These are phyloP conservation scores for Ogataea paradorogensis DNA, from an alignment of 805 yeast genomes.

Conservation along the genomic window DNA sequence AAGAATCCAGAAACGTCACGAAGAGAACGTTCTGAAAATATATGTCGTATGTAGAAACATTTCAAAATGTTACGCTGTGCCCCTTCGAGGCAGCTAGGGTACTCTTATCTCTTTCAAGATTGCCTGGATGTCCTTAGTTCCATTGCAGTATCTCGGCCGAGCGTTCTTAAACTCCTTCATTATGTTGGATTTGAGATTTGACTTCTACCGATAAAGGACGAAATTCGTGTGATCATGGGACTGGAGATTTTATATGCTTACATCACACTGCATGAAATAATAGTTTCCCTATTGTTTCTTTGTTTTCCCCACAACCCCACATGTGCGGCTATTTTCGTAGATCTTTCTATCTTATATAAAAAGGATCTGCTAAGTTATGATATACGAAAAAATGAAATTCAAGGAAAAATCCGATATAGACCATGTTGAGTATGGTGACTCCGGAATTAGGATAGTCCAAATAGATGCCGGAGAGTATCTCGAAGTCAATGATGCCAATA, in stretches of 20 bases:
- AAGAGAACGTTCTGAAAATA: conserved; percentile 43
- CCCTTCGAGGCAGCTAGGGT: no score
- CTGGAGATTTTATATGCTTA: no score
- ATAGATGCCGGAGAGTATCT: conserved; percentile 15
- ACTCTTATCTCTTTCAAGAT: no score
- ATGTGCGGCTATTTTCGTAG: not conserved
- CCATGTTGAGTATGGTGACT: conserved; percentile 8
- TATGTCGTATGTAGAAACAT: conserved; percentile 39
- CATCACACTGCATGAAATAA: no score
- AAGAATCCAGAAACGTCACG: conserved; percentile 47
- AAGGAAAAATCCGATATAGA: conserved; percentile 6
- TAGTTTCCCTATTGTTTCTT: not conserved
- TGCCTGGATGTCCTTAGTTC: no score
- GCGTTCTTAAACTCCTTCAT: no score
- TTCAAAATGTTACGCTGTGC: conserved; percentile 51
- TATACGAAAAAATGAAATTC: not conserved
- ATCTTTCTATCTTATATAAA: no score
- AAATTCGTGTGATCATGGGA: no score
- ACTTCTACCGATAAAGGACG: no score
- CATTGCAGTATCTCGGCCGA: no score
- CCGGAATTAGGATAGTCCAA: conserved; percentile 3
- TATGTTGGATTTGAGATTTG: no score
- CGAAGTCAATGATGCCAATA: conserved; percentile 10
- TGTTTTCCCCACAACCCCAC: not conserved
- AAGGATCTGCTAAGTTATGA: no score